Evolutionary conservation across 169 alveolate species (phyloP).

Genomic region (Toxoplasma gondii): DNA sequence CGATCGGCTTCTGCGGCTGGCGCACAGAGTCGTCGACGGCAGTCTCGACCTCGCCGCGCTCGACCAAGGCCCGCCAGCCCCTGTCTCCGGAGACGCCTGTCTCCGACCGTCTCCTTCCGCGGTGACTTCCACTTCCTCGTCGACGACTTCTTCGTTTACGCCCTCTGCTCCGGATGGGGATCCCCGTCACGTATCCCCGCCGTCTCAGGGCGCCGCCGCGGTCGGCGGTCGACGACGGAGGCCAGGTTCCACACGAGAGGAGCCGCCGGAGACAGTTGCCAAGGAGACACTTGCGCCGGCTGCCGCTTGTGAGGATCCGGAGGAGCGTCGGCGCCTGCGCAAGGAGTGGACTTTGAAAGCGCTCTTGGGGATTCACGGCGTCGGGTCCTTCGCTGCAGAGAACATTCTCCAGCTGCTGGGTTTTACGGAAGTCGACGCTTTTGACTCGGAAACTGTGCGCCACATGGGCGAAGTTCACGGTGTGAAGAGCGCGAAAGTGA

Average conservation of each 20-base stretch:
- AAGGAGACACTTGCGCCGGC: not conserved
- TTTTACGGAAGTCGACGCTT: slow-evolving; percentile 16
- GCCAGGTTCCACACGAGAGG: not conserved
- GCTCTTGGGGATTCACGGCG: slow-evolving; percentile 41
- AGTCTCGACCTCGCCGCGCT: not conserved
- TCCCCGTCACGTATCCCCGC: not conserved
- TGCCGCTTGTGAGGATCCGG: not conserved
- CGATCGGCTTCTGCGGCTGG: slow-evolving; percentile 52
- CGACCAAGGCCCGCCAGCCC: slow-evolving; percentile 13
- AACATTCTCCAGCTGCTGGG: slow-evolving; percentile 53
- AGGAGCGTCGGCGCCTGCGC: not conserved
- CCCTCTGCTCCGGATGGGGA: not conserved
- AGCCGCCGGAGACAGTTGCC: not conserved
- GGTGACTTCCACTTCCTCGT: not conserved
- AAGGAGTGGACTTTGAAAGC: not conserved
- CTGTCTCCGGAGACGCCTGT: not conserved
- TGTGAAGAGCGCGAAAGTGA: not conserved
- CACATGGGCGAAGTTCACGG: slow-evolving; percentile 49
- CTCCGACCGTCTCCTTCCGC: not conserved
- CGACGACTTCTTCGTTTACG: not conserved
- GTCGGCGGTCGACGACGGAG: not conserved
- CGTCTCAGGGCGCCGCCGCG: not conserved
- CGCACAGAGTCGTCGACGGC: slow-evolving; percentile 27
- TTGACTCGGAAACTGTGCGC: slow-evolving; percentile 52
- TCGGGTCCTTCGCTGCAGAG: slow-evolving; percentile 61